phyloP scores from a whole-genome alignment of 805 yeast genomes.

The Ogataea wickerhamii region DNA sequence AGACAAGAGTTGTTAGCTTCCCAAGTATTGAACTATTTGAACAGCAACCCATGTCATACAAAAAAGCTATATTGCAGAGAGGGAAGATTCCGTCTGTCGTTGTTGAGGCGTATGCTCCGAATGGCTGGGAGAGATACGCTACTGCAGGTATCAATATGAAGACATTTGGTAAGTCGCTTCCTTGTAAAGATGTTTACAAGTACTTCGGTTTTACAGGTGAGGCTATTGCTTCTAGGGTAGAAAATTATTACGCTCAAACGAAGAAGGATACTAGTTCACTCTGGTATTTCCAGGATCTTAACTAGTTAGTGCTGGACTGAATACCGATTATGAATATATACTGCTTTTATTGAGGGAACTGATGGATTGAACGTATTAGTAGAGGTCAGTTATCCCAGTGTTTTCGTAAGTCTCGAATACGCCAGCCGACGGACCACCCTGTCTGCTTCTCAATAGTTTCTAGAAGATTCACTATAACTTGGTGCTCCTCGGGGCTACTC shows the following conservation, averaged over 20 bases:
- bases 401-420: slow-evolving; percentile 20
- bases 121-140: slow-evolving; percentile 92
- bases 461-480: slow-evolving; percentile 20
- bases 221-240: slow-evolving; percentile 61
- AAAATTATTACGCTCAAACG: slow-evolving; percentile 20
- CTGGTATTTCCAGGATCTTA: slow-evolving; percentile 32
- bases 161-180: slow-evolving; percentile 96
- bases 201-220: slow-evolving; percentile 86
- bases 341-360: too few relatives aligned
- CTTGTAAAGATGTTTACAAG: slow-evolving; percentile 76
- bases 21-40: slow-evolving; percentile 93
- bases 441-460: slow-evolving; percentile 21
- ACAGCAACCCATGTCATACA: slow-evolving; percentile 76
- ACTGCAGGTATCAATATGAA: slow-evolving; percentile 95
- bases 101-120: slow-evolving; percentile 86
- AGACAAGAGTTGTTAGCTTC: slow-evolving; percentile 81
- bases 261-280: slow-evolving; percentile 15
- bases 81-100: slow-evolving; percentile 89
- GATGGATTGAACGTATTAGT: too few relatives aligned
- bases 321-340: too few relatives aligned
- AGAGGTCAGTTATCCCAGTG: slow-evolving; percentile 17
- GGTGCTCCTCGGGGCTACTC: slow-evolving; percentile 25
- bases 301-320: slow-evolving; percentile 5
- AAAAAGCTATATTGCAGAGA: slow-evolving; percentile 74
- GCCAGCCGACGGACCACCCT: slow-evolving; percentile 24